Base-by-base conservation (phyloP, 2,329 filamentous ascomycete species). In the Xylaria sp. region DNA sequence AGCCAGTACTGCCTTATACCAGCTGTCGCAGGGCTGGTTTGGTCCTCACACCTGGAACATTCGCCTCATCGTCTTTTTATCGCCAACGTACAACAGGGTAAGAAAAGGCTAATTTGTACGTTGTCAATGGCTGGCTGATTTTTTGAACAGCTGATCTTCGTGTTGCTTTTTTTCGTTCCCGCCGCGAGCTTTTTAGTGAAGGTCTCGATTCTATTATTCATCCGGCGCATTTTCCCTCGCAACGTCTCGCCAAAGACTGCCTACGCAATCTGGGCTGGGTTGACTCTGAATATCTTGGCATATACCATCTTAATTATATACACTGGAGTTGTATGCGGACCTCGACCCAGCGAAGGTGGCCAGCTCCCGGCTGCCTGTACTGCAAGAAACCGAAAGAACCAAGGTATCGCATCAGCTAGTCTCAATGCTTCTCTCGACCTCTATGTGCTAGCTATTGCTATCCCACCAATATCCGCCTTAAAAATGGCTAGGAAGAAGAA, bases 41-140 rank as follows among this genome's bases (percentile, higher is more conserved):
- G 51, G 51, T 7, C 51, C 51, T 22, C 51, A 55, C 39, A 38
- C 31, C 15, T 55, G 51, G 51, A 17, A 55, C 17, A 15, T 55
- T 17, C 51, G 31, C 17, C 51, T 55, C 5, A 5, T 39, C 9
- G 17, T 38, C 13, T 25, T 38, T 3, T 5, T 55, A 27, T 55
- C 51, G 11, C 51, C 51, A 15, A 22, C 51, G 33, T 55, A 55
- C 31, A 55, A 36, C 51, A 25, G 29, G 22, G 51, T 39, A 38
- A 36, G 31, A 3, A 3, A 3, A 3, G 38, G 11, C 38, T 39
- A 39, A 39, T 39, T n/a, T n/a, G n/a, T n/a, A n/a, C n/a, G n/a
- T n/a, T n/a, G n/a, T n/a, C n/a, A n/a, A n/a, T n/a, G n/a, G n/a
- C n/a, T n/a, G n/a, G n/a, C n/a, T n/a, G n/a, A n/a, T n/a, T n/a